Evolutionary conservation across 371 early-diverging fungal species (phyloP), one percentile per base, ranked within the genome.

Genomic region (Umbelopsis sp.): DNA sequence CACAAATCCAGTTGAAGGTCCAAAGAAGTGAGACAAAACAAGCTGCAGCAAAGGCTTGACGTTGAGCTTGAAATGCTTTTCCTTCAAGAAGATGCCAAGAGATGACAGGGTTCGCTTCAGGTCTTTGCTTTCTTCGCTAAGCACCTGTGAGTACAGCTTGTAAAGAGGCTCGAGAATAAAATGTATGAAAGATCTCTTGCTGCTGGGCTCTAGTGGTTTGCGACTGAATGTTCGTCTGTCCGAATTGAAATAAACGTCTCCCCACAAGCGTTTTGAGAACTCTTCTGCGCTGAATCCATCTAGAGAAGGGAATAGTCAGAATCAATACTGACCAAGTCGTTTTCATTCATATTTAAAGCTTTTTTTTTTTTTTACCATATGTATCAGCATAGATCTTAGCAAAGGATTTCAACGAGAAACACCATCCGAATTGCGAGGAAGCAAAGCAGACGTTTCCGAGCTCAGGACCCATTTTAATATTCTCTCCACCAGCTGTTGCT

Each of bases 401-500:
- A 84, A 99, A 98, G n/a, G 97, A 93, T 69, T 89, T 83, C 9
- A 99, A 81, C 6, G 95, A 87, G 78, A 99, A 98, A 74, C 93
- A 93, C 96, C 96, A 98, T n/a, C 98, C 96, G 74, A 93, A 90
- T 65, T 93, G 90, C 48, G 90, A 89, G 0, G 95, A 94, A 0
- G 97, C 97, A 80, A 99, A 99, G 74, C 92, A 92, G n/a, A 99
- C 99, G 74, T 98, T 99, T 63, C 97, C 97, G 14, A 86, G 87
- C 71, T 97, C 98, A 4, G 99, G 99, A 5, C 96, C 96, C 20
- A 98, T 74, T 44, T 96, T 80, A 69, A 88, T 77, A 11, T 85
- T 75, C 44, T 85, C 80, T 52, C 83, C 84, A 24, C 86, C 86
- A 20, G 86, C 77, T 0, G 74, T 74, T 50, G 79, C 71, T 68